Base-by-base conservation (phyloP, 345 rosid genomes). In the Eucalyptus guilfoylei region DNA sequence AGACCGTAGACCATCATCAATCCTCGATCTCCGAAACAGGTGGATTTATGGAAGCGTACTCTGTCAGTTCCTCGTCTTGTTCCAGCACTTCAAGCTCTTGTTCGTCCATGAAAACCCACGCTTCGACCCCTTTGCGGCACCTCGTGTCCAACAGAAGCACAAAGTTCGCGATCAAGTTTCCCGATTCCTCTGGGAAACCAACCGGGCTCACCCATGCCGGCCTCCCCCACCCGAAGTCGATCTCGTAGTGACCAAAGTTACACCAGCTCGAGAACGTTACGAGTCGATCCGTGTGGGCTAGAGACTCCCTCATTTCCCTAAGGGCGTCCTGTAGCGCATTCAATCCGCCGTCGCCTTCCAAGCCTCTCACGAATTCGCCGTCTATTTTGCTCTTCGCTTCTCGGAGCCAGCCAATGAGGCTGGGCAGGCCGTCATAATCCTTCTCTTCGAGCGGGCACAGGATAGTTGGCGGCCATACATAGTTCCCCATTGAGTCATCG, bases 151-250 rank as follows among this genome's bases (percentile, higher is more conserved):
- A n/a, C n/a, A n/a, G n/a, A n/a, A n/a, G n/a, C n/a, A n/a, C n/a
- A n/a, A n/a, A n/a, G n/a, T n/a, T n/a, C n/a, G n/a, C n/a, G n/a
- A n/a, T n/a, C n/a, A n/a, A n/a, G n/a, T n/a, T 44, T 30, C 2
- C 4, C 14, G 52, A n/a, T 34, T 19, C 80, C 14, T 9, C 32
- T 2, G 49, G 12, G 11, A 44, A 54, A 11, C 40, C 86, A 9
- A 37, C 30, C 21, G 83, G 24, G 81, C 88, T 72, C n/a, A 58
- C 86, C 92, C 89, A 87, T 44, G 49, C 24, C 4, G 91, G 91
- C 45, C 80, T 89, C 37, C 91, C 91, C 91, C 91, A 91, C n/a
- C 90, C 92, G 13, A 89, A 91, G 47, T 91, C 91, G 13, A 81
- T 81, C 47, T 88, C 87, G 8, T 89, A 86, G 21, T 88, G 42